Percentiles rank a stretch among this genome's conserved stretches.
These are phyloP conservation scores for Pseudogymnoascus sp. DNA, from an alignment of 2,329 filamentous ascomycete species.

Conservation along the genomic window DNA sequence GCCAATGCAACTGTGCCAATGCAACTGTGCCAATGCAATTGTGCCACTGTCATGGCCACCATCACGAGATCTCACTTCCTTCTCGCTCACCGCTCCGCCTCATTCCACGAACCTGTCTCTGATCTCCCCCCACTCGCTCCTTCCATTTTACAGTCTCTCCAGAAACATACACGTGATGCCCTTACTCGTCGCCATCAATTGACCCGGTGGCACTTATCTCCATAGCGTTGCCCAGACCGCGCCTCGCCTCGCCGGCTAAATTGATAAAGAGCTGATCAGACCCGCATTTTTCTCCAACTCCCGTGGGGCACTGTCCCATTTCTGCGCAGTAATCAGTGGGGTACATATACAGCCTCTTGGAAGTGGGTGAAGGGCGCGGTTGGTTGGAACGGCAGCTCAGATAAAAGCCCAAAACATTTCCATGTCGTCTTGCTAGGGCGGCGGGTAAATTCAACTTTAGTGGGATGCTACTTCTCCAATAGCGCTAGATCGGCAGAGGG, in stretches of 20 bases:
- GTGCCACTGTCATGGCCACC: neutral
- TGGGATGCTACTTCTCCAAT: neutral
- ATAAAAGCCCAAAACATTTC: neutral
- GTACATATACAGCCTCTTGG: neutral
- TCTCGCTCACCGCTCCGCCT: neutral
- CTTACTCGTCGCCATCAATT: conserved; percentile 4
- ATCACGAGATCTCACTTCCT: neutral
- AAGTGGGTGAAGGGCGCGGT: neutral
- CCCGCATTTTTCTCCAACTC: conserved; percentile 7
- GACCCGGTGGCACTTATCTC: neutral
- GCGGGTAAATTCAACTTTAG: conserved; percentile 1
- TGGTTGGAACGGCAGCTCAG: neutral
- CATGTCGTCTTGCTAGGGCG: neutral
- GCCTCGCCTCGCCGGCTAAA: conserved; percentile 1
- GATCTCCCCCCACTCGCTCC: neutral
- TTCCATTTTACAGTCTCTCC: neutral
- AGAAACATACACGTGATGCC: neutral
- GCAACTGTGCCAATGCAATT: neutral
- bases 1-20: too few relatives aligned
- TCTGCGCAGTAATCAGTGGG: neutral
- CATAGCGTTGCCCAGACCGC: neutral
- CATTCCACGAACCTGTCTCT: neutral
- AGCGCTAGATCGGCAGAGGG: conserved; percentile 1
- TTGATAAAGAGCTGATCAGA: neutral
- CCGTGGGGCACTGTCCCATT: neutral